These are phyloP conservation scores for Pseudogymnoascus verrucosus DNA, from an alignment of 2,329 filamentous ascomycete species.

Conservation along the genomic window DNA sequence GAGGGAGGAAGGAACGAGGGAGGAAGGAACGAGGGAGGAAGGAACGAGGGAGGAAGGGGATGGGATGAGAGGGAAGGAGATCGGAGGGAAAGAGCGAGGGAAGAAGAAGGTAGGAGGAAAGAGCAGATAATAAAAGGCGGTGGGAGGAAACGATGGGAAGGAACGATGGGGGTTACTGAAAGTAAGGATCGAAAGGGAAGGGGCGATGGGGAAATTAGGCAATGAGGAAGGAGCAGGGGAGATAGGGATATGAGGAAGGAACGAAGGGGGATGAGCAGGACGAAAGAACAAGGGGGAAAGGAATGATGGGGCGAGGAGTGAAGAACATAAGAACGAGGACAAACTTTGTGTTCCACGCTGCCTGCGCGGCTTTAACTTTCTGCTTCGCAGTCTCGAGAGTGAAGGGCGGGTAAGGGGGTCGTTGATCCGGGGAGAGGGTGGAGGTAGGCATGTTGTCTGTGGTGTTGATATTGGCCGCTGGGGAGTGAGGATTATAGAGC, in stretches of 20 bases:
- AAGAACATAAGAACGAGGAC: conserved; percentile 31
- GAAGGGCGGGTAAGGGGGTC: conserved; percentile 60
- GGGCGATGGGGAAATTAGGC: background rate
- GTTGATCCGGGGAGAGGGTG: conserved; percentile 8
- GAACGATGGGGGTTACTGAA: background rate
- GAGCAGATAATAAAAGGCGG: no score
- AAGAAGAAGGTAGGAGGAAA: background rate
- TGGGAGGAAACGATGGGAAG: background rate
- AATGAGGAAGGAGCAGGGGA: background rate
- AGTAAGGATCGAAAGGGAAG: background rate
- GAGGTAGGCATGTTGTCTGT: conserved; percentile 13
- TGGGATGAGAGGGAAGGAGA: background rate
- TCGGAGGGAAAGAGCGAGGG: background rate
- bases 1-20: background rate
- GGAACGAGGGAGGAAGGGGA: background rate
- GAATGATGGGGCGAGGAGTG: conserved; percentile 43
- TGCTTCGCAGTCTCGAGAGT: conserved; percentile 60
- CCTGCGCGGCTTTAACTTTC: conserved; percentile 80
- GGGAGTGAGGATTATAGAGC: background rate
- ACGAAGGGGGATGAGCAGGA: background rate
- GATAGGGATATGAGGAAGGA: background rate
- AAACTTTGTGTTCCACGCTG: conserved; percentile 73
- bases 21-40: background rate
- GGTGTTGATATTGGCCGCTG: background rate
- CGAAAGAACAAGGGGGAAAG: conserved; percentile 23